Evolutionary conservation across 2,329 filamentous ascomycete genomes (phyloP).

Genomic region (Didymellaceae sp.): DNA sequence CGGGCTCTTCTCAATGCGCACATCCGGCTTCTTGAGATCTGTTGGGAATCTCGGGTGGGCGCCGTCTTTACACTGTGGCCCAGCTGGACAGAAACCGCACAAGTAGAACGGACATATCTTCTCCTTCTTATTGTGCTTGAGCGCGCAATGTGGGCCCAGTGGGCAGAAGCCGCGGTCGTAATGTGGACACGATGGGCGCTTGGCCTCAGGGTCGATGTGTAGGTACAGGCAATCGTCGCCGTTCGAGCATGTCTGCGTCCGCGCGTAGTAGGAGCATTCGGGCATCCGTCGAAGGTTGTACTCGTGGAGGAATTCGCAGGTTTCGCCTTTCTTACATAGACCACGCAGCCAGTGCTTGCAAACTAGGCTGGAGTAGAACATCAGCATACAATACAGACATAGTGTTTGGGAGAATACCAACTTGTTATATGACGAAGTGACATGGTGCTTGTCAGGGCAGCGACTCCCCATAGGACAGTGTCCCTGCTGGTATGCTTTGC

Average conservation of each 20-base stretch:
- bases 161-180: constrained; percentile 96
- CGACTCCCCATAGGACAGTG: constrained; percentile 84
- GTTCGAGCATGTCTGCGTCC: constrained; percentile 94
- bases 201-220: constrained; percentile 82
- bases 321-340: constrained; percentile 95
- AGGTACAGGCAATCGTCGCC: constrained; percentile 96
- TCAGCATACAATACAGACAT: no score
- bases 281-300: constrained; percentile 99
- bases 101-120: constrained; percentile 84
- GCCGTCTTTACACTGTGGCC: constrained; percentile 74
- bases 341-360: constrained; percentile 99
- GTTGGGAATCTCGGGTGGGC: constrained; percentile 84
- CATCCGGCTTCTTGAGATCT: constrained; percentile 67
- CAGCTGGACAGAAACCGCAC: constrained; percentile 93
- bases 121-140: constrained; percentile 81
- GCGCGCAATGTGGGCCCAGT: constrained; percentile 82
- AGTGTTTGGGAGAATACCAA: no score
- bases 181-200: constrained; percentile 69
- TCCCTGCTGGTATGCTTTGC: constrained; percentile 83
- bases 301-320: constrained; percentile 97
- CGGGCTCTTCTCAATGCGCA: constrained; percentile 72
- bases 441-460: constrained; percentile 83
- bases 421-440: constrained; percentile 70
- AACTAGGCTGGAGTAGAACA: constrained; percentile 65
- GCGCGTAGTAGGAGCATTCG: constrained; percentile 94